phyloP scores from a whole-genome alignment of 192 early-diverging fungal genomes.

The Backusella westeae region DNA sequence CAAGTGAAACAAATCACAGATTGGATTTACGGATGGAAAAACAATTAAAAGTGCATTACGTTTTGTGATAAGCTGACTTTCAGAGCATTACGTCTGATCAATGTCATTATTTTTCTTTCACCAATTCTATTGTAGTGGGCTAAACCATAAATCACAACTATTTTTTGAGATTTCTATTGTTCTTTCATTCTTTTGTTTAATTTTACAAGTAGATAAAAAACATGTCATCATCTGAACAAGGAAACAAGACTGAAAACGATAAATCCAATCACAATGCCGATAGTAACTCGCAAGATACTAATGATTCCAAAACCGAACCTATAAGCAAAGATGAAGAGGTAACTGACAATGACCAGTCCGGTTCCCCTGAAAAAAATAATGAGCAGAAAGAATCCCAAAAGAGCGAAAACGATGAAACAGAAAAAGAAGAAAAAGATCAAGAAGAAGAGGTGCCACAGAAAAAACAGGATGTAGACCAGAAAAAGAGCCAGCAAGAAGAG shows the following conservation, averaged over 20 bases:
- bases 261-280: too few species aligned
- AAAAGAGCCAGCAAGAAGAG: neutral
- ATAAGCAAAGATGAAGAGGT: neutral
- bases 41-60: neutral
- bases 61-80: neutral
- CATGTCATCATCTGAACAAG: neutral
- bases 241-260: neutral
- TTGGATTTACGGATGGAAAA: neutral
- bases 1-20: neutral
- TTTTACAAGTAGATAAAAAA: neutral
- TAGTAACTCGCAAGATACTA: neutral
- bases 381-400: neutral
- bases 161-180: neutral
- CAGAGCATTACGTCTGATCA: neutral
- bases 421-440: neutral
- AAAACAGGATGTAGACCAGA: neutral
- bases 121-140: neutral
- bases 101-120: constrained; percentile 2
- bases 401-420: too few species aligned
- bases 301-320: neutral
- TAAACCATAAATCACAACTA: neutral
- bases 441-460: neutral
- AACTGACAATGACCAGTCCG: neutral
- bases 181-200: neutral
- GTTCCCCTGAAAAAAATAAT: neutral